These are phyloP conservation scores for Globisporangium cederbergense DNA, from an alignment of 352 stramenopile genomes.

Conservation along the genomic window DNA sequence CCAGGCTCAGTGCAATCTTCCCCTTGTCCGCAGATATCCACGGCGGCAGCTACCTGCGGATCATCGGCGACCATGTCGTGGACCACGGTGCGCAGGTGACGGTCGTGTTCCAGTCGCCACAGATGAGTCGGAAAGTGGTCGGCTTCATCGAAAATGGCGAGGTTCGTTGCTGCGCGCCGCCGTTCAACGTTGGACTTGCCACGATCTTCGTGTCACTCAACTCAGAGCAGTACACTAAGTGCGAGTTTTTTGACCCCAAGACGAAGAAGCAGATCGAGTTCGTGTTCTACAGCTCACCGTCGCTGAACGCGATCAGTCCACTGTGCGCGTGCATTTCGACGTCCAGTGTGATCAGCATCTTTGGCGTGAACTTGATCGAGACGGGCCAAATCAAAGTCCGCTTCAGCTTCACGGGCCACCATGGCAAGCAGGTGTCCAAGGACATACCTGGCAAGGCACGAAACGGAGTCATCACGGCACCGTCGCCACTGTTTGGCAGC, in stretches of 20 bases:
- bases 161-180: constrained; percentile 58
- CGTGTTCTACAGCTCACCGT: constrained; percentile 70
- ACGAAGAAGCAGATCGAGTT: constrained; percentile 46
- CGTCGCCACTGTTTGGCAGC: constrained; percentile 40
- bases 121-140: constrained; percentile 53
- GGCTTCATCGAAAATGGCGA: constrained; percentile 68
- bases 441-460: constrained; percentile 30
- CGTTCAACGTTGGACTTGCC: constrained; percentile 52
- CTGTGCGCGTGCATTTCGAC: constrained; percentile 50
- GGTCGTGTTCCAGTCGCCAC: constrained; percentile 54
- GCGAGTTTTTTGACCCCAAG: constrained; percentile 51
- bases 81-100: constrained; percentile 62
- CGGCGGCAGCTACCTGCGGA: constrained; percentile 60
- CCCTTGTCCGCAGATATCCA: constrained; percentile 65
- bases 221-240: constrained; percentile 72
- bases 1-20: constrained; percentile 40
- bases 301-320: constrained; percentile 48
- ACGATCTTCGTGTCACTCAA: constrained; percentile 72
- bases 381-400: constrained; percentile 72
- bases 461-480: constrained; percentile 48
- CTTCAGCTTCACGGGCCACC: constrained; percentile 34
- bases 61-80: constrained; percentile 54
- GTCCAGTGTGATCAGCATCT: constrained; percentile 50
- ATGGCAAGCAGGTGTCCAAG: constrained; percentile 32
- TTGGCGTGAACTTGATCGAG: constrained; percentile 67